phyloP scores from a whole-genome alignment of 371 early-diverging fungal species.

The Blakeslea trispora region DNA sequence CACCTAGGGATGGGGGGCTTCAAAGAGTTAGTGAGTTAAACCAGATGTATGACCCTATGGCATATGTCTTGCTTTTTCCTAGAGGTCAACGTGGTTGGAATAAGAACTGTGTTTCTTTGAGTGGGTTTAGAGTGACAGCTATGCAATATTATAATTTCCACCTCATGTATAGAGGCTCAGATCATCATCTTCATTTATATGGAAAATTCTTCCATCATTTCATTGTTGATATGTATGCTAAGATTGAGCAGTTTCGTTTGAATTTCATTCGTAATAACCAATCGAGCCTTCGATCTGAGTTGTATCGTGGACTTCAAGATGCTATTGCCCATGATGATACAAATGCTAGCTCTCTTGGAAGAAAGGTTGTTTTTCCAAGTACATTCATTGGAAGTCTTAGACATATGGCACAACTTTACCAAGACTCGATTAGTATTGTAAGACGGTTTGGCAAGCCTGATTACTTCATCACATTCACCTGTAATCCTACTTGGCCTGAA shows the following conservation, averaged over 20 bases:
- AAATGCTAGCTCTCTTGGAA: slow-evolving; percentile 10
- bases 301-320: no score
- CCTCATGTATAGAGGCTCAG: background rate
- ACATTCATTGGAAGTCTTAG: slow-evolving; percentile 28
- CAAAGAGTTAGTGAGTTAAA: background rate
- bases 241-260: background rate
- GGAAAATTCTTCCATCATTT: slow-evolving; percentile 4
- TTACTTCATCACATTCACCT: slow-evolving; percentile 42
- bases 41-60: background rate
- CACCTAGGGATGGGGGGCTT: no score
- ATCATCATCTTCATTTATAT: background rate
- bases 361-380: slow-evolving; percentile 24
- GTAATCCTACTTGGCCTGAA: slow-evolving; percentile 40
- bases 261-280: background rate
- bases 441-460: slow-evolving; percentile 33
- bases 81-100: background rate
- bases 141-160: background rate
- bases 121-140: background rate
- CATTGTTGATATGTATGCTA: slow-evolving; percentile 10
- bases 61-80: background rate
- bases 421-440: slow-evolving; percentile 33
- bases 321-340: slow-evolving; percentile 1
- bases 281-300: background rate
- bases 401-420: slow-evolving; percentile 26
- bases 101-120: background rate